These are phyloP conservation scores for Cynanchum wilfordii DNA, from an alignment of 257 asterid species.

Conservation along the genomic window DNA sequence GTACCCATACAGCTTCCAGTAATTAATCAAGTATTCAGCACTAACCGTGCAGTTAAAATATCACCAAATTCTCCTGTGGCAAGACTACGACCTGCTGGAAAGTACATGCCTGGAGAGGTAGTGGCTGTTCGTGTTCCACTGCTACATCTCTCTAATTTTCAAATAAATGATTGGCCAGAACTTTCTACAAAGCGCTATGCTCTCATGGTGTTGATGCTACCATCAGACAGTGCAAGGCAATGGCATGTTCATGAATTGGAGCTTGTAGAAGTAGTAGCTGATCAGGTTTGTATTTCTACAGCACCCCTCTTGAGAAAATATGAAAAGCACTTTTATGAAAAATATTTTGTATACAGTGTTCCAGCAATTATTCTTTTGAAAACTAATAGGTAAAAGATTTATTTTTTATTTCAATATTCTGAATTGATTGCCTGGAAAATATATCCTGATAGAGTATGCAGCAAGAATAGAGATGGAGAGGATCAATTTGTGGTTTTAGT, in stretches of 20 bases:
- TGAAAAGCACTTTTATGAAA: background rate
- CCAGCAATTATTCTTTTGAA: background rate
- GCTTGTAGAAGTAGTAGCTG: slow-evolving; percentile 98
- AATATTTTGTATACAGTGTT: background rate
- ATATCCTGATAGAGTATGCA: background rate
- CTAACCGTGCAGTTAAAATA: slow-evolving; percentile 68
- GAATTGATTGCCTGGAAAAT: background rate
- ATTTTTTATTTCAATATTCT: background rate
- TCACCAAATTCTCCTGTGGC: slow-evolving; percentile 90
- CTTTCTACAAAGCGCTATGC: slow-evolving; percentile 85
- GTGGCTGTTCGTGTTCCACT: slow-evolving; percentile 96
- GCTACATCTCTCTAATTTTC: slow-evolving; percentile 78
- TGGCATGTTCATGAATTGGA: slow-evolving; percentile 97
- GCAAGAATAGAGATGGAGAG: background rate
- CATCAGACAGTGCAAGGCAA: slow-evolving; percentile 91
- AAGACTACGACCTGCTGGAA: slow-evolving; percentile 66
- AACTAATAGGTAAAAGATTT: background rate
- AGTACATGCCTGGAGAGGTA: slow-evolving; percentile 85
- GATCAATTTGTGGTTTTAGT: background rate
- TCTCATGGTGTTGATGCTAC: slow-evolving; percentile 95
- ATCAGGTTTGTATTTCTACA: slow-evolving; percentile 55
- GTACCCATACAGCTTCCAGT: slow-evolving; percentile 88
- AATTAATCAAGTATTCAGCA: slow-evolving; percentile 67
- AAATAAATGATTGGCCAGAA: slow-evolving; percentile 97
- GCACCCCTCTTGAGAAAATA: background rate